Evolutionary conservation across 768 basidiomycete genomes (phyloP).

Genomic region (Guyanaporus albipodus): DNA sequence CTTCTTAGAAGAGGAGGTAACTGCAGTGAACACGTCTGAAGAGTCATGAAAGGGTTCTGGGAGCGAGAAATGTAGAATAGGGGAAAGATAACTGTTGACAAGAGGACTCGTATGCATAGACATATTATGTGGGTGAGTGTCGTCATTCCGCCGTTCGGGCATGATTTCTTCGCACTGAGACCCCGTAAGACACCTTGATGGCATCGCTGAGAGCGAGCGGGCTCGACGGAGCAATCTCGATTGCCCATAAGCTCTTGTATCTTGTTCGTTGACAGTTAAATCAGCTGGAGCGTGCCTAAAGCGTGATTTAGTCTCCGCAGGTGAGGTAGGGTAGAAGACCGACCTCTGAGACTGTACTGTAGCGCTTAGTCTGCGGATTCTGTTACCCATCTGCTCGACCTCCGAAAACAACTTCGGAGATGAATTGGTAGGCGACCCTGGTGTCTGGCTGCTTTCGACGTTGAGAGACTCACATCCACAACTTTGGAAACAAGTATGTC

Average conservation of each 20-base stretch:
- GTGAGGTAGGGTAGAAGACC: neutral
- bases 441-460: neutral
- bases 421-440: neutral
- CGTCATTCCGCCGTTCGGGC: neutral
- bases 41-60: slow-evolving; percentile 6
- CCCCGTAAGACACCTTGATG: neutral
- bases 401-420: neutral
- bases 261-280: neutral
- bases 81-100: slow-evolving; percentile 10
- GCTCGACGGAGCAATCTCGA: neutral
- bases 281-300: neutral
- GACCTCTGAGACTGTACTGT: slow-evolving; percentile 6
- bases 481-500: neutral
- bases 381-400: neutral
- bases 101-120: neutral
- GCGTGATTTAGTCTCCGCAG: neutral
- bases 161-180: slow-evolving; percentile 2
- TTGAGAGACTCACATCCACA: neutral
- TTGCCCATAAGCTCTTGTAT: neutral
- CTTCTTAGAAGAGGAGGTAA: neutral
- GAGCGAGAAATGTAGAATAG: slow-evolving; percentile 13
- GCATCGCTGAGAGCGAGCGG: neutral
- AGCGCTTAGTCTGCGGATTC: neutral
- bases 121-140: neutral
- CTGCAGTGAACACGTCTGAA: neutral